Evolutionary conservation across 2,329 filamentous ascomycete genomes (phyloP), one percentile per base, ranked within the genome.

Genomic region (Venturia oleaginea): DNA sequence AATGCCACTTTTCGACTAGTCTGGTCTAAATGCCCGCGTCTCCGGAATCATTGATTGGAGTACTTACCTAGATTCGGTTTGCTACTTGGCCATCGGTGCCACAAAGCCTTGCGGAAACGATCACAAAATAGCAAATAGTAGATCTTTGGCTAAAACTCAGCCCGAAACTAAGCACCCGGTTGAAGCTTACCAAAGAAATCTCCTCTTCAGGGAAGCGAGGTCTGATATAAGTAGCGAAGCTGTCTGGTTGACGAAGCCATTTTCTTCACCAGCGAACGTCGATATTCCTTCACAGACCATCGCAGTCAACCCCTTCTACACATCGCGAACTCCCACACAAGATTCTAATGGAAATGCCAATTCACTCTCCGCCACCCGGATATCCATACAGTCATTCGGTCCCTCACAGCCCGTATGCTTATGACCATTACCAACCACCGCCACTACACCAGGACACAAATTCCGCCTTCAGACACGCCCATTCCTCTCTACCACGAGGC

Each of bases 401-500:
- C 15, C 51, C 51, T 34, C 51, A 57, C 19, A 57, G 30, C 51
- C 51, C 51, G 34, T 57, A 27, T 51, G 22, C 22, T 4, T 51
- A 57, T 30, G 51, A 57, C 30, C 51, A 57, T 57, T 6, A 32
- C n/a, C 59, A 17, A 40, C 59, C 37, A 38, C 59, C 59, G n/a
- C 59, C 59, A 32, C 32, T 32, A 19, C 59, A 40, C 59, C 37
- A 55, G 48, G 34, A 46, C 37, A 54, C 55, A 32, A 32, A 48
- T 8, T 34, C 7, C 32, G 40, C 61, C 19, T 51, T 48, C 43
- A 37, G 61, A 13, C 43, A 51, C 17, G 32, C 22, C 43, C 61
- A 57, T 24, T 38, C 22, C 38, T 42, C 32, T 40, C 62, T 55
- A 32, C 48, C 62, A 40, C 42, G 32, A 57, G 51, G 51, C 51